Evolutionary conservation across 805 yeast species (phyloP), one percentile per base, ranked within the genome.

Genomic region (Phaffomyces antillensis): DNA sequence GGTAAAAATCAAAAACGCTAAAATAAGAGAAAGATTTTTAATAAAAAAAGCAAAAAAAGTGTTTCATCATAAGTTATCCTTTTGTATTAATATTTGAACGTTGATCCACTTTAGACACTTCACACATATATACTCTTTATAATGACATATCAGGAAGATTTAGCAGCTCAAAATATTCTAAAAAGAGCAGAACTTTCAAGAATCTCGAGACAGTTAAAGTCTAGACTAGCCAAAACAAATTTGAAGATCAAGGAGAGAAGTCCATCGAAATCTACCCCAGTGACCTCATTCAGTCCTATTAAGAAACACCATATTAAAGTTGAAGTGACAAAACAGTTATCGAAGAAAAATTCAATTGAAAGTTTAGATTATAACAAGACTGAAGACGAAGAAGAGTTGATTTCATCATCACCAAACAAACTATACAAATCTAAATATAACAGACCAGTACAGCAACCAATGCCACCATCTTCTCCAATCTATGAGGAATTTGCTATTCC

Each of bases 131-230:
- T 12, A 20, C 15, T 12, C 23, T 26, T 33, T 15, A 39, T 10
- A 11, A 53, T 50, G 51, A 42, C 54, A 8, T 40, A 53, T 4
- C 46, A 50, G 12, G 75, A 71, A 46, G 71, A 71, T 42, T 54
- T 61, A 17, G 70, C 71, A 15, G 73, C 74, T 23, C 71, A 69
- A 45, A 67, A 65, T 48, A 70, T 71, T 38, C 57, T 71, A 37
- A 70, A 70, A 48, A 60, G 75, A 42, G 76, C 72, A 5, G 75
- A 71, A 49, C 60, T 71, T 7, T 72, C 75, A 6, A 62, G 73
- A 45, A 65, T 71, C 43, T 68, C 76, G 2, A 58, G 74, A 46
- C 75, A 69, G 49, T 52, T 71, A 23, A 71, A 70, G 51, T 58
- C 66, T 8, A 65, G 70, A 49, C 54, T 71, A 17, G 64, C 67